Percentiles rank a stretch among this genome's conserved stretches.
These are phyloP conservation scores for Primulina huaijiensis DNA, from an alignment of 257 asterid species.

Conservation along the genomic window DNA sequence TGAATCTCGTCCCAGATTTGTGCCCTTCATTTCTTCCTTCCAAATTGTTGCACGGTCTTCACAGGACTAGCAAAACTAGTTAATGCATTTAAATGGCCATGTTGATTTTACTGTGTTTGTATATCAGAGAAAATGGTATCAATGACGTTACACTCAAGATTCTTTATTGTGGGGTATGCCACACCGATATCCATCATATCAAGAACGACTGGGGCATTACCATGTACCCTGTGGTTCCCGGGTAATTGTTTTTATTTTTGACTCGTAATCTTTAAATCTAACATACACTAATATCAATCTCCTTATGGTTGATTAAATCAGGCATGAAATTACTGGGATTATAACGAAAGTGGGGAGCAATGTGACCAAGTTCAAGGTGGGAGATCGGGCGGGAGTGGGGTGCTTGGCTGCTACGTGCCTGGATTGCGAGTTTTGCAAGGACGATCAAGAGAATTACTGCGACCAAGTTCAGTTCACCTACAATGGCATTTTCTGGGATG, in stretches of 20 bases:
- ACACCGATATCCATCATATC: slow-evolving; percentile 52
- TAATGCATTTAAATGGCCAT: not conserved
- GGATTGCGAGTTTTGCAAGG: slow-evolving; percentile 62
- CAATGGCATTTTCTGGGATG: slow-evolving; percentile 90
- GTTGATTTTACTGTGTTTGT: no score
- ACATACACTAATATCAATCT: not conserved
- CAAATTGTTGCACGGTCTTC: no score
- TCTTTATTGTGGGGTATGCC: slow-evolving; percentile 57
- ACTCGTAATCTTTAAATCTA: not conserved
- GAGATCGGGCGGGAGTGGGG: slow-evolving; percentile 82
- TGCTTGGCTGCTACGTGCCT: slow-evolving; percentile 82
- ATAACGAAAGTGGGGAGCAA: slow-evolving; percentile 70
- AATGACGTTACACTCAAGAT: slow-evolving; percentile 50
- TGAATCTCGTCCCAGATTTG: no score
- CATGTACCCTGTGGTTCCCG: slow-evolving; percentile 62
- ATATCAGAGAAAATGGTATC: slow-evolving; percentile 42
- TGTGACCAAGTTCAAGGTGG: slow-evolving; percentile 59
- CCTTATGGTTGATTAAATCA: slow-evolving; percentile 11
- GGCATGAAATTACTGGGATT: slow-evolving; percentile 85
- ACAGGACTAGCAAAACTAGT: no score
- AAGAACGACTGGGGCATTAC: slow-evolving; percentile 65
- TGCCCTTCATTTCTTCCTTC: no score
- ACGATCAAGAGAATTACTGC: slow-evolving; percentile 74
- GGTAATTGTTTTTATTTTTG: slow-evolving; percentile 25
- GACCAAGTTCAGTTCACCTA: slow-evolving; percentile 62